Evolutionary conservation across 176 grass and related monocot genomes (phyloP), one percentile per base, ranked within the genome.

Genomic region (Zizania latifolia): DNA sequence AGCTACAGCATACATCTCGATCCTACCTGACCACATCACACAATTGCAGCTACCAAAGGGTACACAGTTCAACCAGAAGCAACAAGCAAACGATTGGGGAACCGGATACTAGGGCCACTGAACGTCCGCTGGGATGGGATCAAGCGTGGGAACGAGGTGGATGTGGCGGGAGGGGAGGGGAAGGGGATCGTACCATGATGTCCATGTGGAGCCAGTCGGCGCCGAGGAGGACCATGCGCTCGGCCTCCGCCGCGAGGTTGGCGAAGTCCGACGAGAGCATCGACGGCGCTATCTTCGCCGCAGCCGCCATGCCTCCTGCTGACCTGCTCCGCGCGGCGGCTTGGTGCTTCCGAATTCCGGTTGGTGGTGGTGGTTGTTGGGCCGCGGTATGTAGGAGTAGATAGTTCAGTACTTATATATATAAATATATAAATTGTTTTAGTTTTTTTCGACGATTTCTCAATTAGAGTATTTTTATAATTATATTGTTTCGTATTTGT

Each of bases 181-280:
- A 23, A 14, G 22, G 78, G 44, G 17, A 16, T 4, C 65, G 29
- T 86, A 97, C 95, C 95, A 99, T 99, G 85, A 94, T 94, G 79
- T 99, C 95, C 95, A 99, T 99, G 89, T 94, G 95, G 64, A 99
- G 89, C 95, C 95, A 99, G 64, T 99, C 95, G 48, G 95, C 95
- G n/a, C 95, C 91, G 62, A 92, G 90, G 81, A 75, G 68, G 58
- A 94, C 17, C 91, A 99, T 99, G 44, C 84, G 83, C 16, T 76
- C 73, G 19, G 73, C 73, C 58, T 76, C 73, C 58, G 73, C 28
- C 39, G 73, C 73, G 58, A 76, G 73, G 73, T 76, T 76, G 73
- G 58, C 57, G 58, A 96, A 96, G 80, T 92, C 89, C 40, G 95
- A 98, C 14, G 91, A 94, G 6, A 98, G 84, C 95, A 98, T 98